Percentiles rank a stretch among this genome's conserved stretches.
Conservation (phyloP, 495 filamentous ascomycete species). For the Hyaloscypha bicolor region DNA sequence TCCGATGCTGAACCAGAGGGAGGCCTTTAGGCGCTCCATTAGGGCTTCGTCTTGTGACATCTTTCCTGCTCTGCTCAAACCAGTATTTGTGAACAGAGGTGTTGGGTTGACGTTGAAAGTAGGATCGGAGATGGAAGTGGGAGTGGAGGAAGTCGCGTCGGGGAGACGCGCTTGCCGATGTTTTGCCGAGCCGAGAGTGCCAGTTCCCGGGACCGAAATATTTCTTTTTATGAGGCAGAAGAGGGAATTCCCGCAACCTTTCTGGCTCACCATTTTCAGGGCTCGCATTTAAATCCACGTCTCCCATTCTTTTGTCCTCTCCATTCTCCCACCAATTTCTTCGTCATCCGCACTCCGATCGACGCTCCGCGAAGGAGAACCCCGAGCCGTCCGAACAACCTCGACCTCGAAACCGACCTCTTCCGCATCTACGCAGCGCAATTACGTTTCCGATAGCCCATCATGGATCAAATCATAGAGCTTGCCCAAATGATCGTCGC, state of each 20-base stretch:
- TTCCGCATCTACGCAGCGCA: not conserved
- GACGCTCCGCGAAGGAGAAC: not conserved
- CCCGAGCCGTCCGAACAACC: not conserved
- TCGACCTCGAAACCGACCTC: not conserved
- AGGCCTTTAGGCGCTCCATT: slow-evolving; percentile 60
- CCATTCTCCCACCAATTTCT: not conserved
- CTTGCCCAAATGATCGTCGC: not conserved
- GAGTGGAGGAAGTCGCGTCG: not conserved
- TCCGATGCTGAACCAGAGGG: slow-evolving; percentile 89
- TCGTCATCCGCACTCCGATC: not conserved
- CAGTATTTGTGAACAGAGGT: not conserved
- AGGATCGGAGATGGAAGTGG: not conserved
- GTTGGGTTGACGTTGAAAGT: not conserved
- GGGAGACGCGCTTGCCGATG: slow-evolving; percentile 21
- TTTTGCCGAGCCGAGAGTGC: not conserved
- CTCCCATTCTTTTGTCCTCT: not conserved
- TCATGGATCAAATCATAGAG: not conserved
- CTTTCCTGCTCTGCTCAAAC: slow-evolving; percentile 2
- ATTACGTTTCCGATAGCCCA: not conserved
- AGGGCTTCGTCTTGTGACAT: slow-evolving; percentile 18
- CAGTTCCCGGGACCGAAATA: not conserved
- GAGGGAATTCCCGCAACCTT: slow-evolving; percentile 3
- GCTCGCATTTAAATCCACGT: not conserved
- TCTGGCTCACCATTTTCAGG: not conserved
- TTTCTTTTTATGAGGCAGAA: slow-evolving; percentile 2